These are phyloP conservation scores for Candida vartiovaarae DNA, from an alignment of 805 yeast species.

Conservation along the genomic window DNA sequence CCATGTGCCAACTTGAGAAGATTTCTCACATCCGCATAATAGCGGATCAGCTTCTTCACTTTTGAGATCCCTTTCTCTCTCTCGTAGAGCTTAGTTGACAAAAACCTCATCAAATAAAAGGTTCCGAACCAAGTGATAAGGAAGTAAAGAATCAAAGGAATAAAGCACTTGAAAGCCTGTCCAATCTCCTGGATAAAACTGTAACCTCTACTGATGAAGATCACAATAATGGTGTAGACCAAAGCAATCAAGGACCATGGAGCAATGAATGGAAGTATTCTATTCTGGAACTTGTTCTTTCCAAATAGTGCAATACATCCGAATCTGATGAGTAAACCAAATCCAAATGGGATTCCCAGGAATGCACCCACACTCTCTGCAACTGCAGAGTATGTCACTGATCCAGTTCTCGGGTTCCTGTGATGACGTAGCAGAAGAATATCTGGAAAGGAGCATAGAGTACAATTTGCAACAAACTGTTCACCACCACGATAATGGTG, in stretches of 20 bases:
- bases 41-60: background rate
- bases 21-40: constrained; percentile 36
- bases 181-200: constrained; percentile 41
- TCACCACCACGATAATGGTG: constrained; percentile 44
- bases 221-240: constrained; percentile 43
- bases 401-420: constrained; percentile 7
- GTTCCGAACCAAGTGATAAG: constrained; percentile 40
- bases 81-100: constrained; percentile 12
- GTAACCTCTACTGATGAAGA: constrained; percentile 45
- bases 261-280: constrained; percentile 33
- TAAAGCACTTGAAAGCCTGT: constrained; percentile 41
- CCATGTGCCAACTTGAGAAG: background rate
- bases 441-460: constrained; percentile 47
- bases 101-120: constrained; percentile 29
- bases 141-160: constrained; percentile 44
- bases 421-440: constrained; percentile 40
- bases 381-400: constrained; percentile 23
- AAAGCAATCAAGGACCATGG: constrained; percentile 49
- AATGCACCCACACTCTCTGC: constrained; percentile 45
- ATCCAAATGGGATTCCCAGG: constrained; percentile 44
- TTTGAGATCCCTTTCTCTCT: background rate
- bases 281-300: constrained; percentile 24
- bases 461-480: constrained; percentile 43
- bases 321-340: constrained; percentile 38
- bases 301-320: constrained; percentile 7